A percentile compares a stretch with the other conserved stretches of the same genome.
phyloP scores from a whole-genome alignment of 2,329 filamentous ascomycete genomes.

The Paecilomyces formosus region DNA sequence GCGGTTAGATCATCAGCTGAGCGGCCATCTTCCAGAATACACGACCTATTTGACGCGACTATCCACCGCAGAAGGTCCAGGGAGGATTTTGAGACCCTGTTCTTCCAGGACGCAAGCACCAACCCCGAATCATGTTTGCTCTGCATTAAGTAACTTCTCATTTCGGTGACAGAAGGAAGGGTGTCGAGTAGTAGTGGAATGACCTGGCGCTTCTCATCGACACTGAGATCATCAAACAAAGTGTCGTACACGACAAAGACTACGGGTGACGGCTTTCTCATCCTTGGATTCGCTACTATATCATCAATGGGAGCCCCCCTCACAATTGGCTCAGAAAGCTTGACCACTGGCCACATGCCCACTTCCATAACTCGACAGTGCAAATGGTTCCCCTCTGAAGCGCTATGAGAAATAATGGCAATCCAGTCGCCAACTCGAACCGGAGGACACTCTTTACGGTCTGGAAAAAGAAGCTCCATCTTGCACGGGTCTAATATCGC shows the following conservation, averaged over 20 bases:
- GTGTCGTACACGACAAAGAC: constrained; percentile 24
- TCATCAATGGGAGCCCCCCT: not conserved
- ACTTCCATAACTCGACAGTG: constrained; percentile 47
- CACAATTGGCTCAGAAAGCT: constrained; percentile 21
- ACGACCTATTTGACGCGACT: constrained; percentile 80
- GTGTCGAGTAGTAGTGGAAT: constrained; percentile 30
- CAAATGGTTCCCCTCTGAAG: constrained; percentile 13
- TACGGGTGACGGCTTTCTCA: constrained; percentile 4
- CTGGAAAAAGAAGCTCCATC: constrained; percentile 37
- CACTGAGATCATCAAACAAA: constrained; percentile 33
- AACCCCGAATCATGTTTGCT: constrained; percentile 28
- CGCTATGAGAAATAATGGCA: constrained; percentile 19
- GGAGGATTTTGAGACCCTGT: constrained; percentile 57
- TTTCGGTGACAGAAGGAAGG: constrained; percentile 30
- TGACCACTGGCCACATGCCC: constrained; percentile 37
- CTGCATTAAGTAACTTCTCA: constrained; percentile 39
- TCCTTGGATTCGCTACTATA: not conserved
- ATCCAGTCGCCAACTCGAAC: constrained; percentile 50
- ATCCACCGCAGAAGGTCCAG: constrained; percentile 74
- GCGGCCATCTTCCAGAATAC: constrained; percentile 67
- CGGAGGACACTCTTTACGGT: constrained; percentile 15
- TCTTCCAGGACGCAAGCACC: constrained; percentile 46
- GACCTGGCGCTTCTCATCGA: constrained; percentile 16
- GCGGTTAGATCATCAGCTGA: constrained; percentile 1
- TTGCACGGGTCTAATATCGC: constrained; percentile 26